A percentile compares a stretch with the other conserved stretches of the same genome.
Conservation (phyloP, 306 rosid species). For the Biancaea sappan region DNA sequence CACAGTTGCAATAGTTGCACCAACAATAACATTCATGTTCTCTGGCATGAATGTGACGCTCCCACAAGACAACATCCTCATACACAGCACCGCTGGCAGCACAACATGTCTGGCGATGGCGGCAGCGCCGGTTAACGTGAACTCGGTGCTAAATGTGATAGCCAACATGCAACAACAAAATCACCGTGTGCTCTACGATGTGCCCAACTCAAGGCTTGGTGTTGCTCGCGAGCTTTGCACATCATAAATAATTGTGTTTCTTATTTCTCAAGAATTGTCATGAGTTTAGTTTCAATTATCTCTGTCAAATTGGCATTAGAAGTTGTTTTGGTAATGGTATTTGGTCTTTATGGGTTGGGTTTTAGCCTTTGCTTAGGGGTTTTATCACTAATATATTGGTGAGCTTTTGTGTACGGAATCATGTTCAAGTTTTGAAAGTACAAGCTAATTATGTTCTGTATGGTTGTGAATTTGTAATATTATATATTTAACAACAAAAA, state of each 20-base stretch:
- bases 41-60: constrained; percentile 88
- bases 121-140: constrained; percentile 70
- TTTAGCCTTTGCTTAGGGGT: constrained; percentile 32
- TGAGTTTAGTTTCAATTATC: background rate
- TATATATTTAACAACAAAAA: background rate
- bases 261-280: background rate
- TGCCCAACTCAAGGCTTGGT: constrained; percentile 85
- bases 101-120: constrained; percentile 89
- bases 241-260: background rate
- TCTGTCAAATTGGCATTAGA: constrained; percentile 20
- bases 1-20: constrained; percentile 62
- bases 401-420: constrained; percentile 17
- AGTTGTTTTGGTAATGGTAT: constrained; percentile 11
- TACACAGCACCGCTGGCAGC: constrained; percentile 77
- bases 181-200: constrained; percentile 74
- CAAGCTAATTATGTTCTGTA: background rate
- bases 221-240: constrained; percentile 88
- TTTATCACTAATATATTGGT: constrained; percentile 24
- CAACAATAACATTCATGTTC: constrained; percentile 78
- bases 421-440: constrained; percentile 16
- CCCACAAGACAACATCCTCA: constrained; percentile 74
- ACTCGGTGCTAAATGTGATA: constrained; percentile 86
- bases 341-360: background rate
- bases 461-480: background rate
- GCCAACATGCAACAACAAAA: constrained; percentile 98